Percentiles rank a stretch among this genome's conserved stretches.
Conservation (phyloP, 2,329 filamentous ascomycete species). For the Trichoderma sp. region DNA sequence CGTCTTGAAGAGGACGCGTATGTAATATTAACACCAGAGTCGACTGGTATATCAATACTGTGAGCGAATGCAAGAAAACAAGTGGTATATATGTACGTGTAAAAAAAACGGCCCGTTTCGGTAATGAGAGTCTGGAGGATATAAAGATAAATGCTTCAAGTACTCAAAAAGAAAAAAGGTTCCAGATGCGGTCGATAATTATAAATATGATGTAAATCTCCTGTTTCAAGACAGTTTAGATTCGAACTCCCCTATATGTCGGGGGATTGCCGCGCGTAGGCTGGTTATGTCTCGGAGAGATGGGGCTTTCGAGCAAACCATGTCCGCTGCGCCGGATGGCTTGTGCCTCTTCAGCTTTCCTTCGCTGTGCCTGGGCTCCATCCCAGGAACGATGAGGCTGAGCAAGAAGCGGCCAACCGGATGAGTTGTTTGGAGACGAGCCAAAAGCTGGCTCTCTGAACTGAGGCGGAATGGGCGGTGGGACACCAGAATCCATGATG, state of each 20-base stretch:
- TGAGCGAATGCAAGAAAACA: background rate
- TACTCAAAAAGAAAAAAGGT: background rate
- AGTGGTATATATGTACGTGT: background rate
- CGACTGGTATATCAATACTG: background rate
- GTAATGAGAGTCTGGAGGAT: background rate
- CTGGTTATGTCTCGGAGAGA: slow-evolving; percentile 33
- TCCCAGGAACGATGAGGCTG: background rate
- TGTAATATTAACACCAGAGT: background rate
- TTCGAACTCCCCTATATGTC: slow-evolving; percentile 52
- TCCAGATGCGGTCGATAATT: background rate
- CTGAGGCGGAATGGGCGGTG: slow-evolving; percentile 15
- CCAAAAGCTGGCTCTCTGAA: slow-evolving; percentile 1
- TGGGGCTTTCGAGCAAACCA: slow-evolving; percentile 37
- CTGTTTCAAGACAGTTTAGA: slow-evolving; percentile 32
- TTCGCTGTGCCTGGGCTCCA: slow-evolving; percentile 10
- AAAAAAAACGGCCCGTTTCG: background rate
- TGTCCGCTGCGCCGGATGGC: slow-evolving; percentile 31
- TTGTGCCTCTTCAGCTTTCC: background rate
- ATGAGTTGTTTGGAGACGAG: background rate
- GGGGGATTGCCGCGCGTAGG: slow-evolving; percentile 58
- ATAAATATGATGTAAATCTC: background rate
- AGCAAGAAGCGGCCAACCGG: background rate
- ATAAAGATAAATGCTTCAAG: background rate
- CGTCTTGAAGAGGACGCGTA: background rate
- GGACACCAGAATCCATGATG: slow-evolving; percentile 15